phyloP scores from a whole-genome alignment of 805 yeast genomes.

The Pichia occidentalis region DNA sequence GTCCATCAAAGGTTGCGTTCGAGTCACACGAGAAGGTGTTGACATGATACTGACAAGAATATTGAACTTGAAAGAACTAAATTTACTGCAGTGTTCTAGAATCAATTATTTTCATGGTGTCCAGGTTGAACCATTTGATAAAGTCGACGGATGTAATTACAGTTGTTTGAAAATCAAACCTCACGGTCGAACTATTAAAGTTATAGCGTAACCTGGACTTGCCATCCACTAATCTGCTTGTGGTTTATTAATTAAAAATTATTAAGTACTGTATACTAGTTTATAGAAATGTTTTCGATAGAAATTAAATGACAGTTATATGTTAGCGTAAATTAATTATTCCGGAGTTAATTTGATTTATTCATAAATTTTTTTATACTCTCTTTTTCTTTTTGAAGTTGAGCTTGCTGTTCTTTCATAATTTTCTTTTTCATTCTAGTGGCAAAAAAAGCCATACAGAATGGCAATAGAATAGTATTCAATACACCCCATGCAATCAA shows the following conservation, averaged over 20 bases:
- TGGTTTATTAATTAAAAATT: background rate
- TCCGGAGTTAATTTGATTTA: background rate
- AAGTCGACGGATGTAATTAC: conserved; percentile 40
- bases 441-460: conserved; percentile 31
- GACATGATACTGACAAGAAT: conserved; percentile 58
- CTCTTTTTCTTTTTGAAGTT: background rate
- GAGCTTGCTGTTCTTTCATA: conserved; percentile 9
- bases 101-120: conserved; percentile 58
- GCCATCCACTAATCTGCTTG: too few relatives aligned
- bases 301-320: too few relatives aligned
- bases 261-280: background rate
- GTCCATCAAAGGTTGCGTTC: conserved; percentile 59
- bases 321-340: too few relatives aligned
- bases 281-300: too few relatives aligned
- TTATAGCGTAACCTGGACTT: conserved; percentile 45
- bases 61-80: conserved; percentile 43
- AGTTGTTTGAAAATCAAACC: conserved; percentile 49
- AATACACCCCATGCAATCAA: conserved; percentile 20
- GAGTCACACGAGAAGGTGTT: conserved; percentile 73
- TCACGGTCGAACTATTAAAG: conserved; percentile 49
- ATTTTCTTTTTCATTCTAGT: conserved; percentile 12
- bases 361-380: background rate
- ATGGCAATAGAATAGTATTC: conserved; percentile 31
- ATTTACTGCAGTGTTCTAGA: conserved; percentile 67
- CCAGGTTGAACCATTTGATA: conserved; percentile 48